These are phyloP conservation scores for Fusarium globosum DNA, from an alignment of 2,329 filamentous ascomycete species.

Conservation along the genomic window DNA sequence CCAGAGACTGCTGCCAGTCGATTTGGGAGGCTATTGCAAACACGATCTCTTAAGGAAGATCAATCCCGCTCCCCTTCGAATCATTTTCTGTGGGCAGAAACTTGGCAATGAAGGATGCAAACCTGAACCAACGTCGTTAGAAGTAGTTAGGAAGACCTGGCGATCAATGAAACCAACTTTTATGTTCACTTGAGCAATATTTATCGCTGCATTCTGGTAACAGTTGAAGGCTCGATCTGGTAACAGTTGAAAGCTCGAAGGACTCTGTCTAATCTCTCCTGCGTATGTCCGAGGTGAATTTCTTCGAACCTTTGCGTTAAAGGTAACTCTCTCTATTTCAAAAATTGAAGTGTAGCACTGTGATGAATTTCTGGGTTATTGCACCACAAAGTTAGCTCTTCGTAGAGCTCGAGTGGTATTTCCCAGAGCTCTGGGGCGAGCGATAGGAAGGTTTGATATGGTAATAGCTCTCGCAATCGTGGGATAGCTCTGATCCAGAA, in stretches of 20 bases:
- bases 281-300: background rate
- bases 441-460: background rate
- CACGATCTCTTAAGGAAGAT: background rate
- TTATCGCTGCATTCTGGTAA: background rate
- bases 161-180: background rate
- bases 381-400: background rate
- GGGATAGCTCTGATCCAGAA: background rate
- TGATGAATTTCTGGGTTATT: background rate
- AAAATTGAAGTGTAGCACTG: background rate
- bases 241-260: background rate
- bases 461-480: background rate
- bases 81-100: background rate
- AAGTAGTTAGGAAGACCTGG: background rate
- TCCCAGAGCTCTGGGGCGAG: background rate
- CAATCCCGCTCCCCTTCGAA: background rate
- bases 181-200: background rate
- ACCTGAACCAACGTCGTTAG: background rate
- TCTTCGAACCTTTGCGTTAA: background rate
- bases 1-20: background rate
- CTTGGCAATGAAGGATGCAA: background rate
- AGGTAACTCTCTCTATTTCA: background rate
- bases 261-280: background rate
- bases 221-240: background rate
- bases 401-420: background rate
- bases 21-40: background rate